Evolutionary conservation across 1,139 yeast species (phyloP).

Genomic region (Geotrichum phurueaensis): DNA sequence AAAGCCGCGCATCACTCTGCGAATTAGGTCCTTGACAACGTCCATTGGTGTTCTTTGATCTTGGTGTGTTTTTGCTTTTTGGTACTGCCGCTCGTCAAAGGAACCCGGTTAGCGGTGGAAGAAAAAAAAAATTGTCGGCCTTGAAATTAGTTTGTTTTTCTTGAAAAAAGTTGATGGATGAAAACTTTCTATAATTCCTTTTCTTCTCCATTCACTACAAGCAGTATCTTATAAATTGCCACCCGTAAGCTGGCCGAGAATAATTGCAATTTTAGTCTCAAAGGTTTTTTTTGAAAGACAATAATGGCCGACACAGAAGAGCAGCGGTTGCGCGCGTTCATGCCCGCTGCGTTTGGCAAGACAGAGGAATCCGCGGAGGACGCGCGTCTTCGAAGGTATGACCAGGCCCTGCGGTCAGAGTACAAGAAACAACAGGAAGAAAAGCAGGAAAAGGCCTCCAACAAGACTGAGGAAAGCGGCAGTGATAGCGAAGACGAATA

Average conservation of each 20-base stretch:
- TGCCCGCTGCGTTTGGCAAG: constrained; percentile 16
- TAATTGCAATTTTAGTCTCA: neutral
- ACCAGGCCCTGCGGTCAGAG: constrained; percentile 11
- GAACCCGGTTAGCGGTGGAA: neutral
- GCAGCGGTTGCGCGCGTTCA: neutral
- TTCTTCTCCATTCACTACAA: neutral
- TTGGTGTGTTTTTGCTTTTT: neutral
- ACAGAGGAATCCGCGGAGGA: constrained; percentile 2
- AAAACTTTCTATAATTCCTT: neutral
- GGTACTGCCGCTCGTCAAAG: neutral
- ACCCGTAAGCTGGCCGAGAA: too few species aligned
- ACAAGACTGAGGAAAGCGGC: neutral
- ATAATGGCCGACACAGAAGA: constrained; percentile 7
- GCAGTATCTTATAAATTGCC: neutral
- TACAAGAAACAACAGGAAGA: constrained; percentile 6
- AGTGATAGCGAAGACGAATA: constrained; percentile 22
- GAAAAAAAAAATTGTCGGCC: neutral
- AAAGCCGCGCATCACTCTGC: constrained; percentile 78
- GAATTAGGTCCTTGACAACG: constrained; percentile 36
- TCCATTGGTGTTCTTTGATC: constrained; percentile 30
- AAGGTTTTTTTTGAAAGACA: neutral
- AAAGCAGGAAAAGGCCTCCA: neutral
- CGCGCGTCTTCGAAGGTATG: constrained; percentile 2
- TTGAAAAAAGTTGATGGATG: neutral
- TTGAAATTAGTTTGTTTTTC: neutral